Base-by-base conservation (phyloP, 2,329 filamentous ascomycete genomes). In the Phaeoacremonium minimum region DNA sequence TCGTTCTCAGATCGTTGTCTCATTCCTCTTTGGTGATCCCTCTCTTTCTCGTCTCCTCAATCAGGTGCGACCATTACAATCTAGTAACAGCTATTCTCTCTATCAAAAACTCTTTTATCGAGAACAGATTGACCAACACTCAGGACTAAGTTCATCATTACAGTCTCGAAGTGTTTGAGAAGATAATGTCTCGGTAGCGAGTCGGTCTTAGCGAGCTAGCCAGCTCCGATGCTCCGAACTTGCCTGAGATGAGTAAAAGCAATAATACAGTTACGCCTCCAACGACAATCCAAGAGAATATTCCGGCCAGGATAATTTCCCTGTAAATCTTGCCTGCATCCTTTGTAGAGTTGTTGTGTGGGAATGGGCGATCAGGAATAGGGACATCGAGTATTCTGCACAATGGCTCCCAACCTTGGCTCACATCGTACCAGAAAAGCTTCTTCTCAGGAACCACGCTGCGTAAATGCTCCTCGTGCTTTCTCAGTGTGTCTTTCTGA, bases 381-480 rank as follows among this genome's bases (percentile, higher is more conserved):
- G 50, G 49, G 36, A 57, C 56, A 6, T 49, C 54, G 4, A 66
- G 39, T 26, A 66, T 66, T 28, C 47, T 36, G 43, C 63, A 67
- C 5, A 67, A 55, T 8, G 62, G 61, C 35, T 48, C 56, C 63
- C 63, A 66, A 5, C 62, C 63, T 15, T 67, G 57, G 26, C 56
- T 48, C 1, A 60, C 48, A 7, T 52, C 48, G 52, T 53, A 64
- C 32, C 63, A 60, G 4, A 67, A 47, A n/a, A 63, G 42, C 15
- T 50, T 43, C 4, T 60, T 56, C 7, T 44, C 44, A 2, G 56
- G 38, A 18, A 63, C 57, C 6, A 61, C 36, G 33, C 17, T 28
- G 17, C 15, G 37, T 16, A 40, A 16, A 26, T 26, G 32, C 18
- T 40, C 35, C 8, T 33, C 15, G 33, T 46, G 44, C 32, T 41